A percentile compares a stretch with the other conserved stretches of the same genome.
Evolutionary conservation across 169 alveolate species (phyloP).

Genomic region (Plasmodium blacklocki): DNA sequence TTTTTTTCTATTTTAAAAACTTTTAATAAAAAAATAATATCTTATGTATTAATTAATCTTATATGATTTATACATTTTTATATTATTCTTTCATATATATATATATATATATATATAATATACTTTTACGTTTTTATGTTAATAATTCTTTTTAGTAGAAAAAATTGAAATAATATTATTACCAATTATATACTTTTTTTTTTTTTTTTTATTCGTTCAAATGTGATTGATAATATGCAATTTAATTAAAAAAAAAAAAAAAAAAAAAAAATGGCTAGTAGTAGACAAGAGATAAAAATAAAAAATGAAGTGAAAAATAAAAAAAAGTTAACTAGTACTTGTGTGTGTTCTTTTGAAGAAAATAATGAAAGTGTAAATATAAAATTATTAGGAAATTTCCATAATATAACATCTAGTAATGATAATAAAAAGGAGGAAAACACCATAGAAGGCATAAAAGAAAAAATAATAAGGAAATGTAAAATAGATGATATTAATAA

Average conservation of each 20-base stretch:
- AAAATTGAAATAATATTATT: conserved; percentile 1
- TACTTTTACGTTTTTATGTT: too few relatives aligned
- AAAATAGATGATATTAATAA: conserved; percentile 16
- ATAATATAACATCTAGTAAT: neutral
- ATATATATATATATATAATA: too few relatives aligned
- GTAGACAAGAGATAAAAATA: conserved; percentile 53
- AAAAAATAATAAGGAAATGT: conserved; percentile 14
- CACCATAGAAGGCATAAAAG: neutral
- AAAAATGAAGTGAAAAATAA: conserved; percentile 18
- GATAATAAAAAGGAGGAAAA: conserved; percentile 7
- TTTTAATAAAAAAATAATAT: too few relatives aligned
- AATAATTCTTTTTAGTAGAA: neutral
- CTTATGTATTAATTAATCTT: too few relatives aligned
- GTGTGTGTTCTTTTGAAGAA: conserved; percentile 22
- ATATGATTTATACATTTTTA: too few relatives aligned
- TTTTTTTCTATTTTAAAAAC: too few relatives aligned
- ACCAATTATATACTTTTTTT: neutral
- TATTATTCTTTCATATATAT: too few relatives aligned
- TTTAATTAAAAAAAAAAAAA: conserved; percentile 34
- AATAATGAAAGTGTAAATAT: conserved; percentile 12
- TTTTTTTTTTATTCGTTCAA: neutral
- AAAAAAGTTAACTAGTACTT: conserved; percentile 10
- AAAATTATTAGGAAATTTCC: conserved; percentile 22
- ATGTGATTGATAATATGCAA: conserved; percentile 3
- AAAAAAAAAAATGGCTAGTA: conserved; percentile 63